These are phyloP conservation scores for Xerocomus brunneocitrinus DNA, from an alignment of 768 basidiomycete species.

Conservation along the genomic window DNA sequence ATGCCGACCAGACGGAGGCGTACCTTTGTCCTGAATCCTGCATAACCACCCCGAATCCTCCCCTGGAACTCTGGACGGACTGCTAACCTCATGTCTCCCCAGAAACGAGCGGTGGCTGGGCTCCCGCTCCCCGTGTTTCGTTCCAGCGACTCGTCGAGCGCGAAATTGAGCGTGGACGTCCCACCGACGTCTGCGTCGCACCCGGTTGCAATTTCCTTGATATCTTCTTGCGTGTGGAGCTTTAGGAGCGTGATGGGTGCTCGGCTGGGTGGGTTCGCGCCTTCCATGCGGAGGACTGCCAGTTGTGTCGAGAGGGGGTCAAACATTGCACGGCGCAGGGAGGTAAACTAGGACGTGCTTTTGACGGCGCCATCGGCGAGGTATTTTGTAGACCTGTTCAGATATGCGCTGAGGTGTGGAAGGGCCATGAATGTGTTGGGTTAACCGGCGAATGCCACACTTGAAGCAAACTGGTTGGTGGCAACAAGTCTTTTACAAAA, in stretches of 20 bases:
- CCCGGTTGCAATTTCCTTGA: conserved; percentile 67
- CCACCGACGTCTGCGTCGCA: conserved; percentile 90
- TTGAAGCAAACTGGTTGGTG: neutral
- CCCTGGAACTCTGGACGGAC: conserved; percentile 66
- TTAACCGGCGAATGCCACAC: no score
- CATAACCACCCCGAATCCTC: conserved; percentile 79
- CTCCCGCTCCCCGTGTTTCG: conserved; percentile 43
- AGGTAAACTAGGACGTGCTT: conserved; percentile 30
- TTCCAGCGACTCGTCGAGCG: conserved; percentile 52
- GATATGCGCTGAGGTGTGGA: conserved; percentile 27
- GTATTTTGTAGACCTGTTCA: conserved; percentile 37
- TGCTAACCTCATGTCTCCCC: conserved; percentile 70
- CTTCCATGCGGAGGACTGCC: conserved; percentile 71
- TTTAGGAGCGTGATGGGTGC: conserved; percentile 61
- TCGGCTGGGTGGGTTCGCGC: conserved; percentile 59
- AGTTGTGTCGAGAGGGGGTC: conserved; percentile 7
- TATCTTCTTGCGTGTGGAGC: conserved; percentile 55
- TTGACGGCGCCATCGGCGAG: conserved; percentile 39
- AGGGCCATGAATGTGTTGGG: conserved; percentile 20
- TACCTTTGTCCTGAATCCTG: conserved; percentile 86
- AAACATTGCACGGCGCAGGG: conserved; percentile 2
- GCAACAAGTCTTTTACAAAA: neutral
- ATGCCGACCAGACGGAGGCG: conserved; percentile 4
- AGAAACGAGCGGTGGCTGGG: conserved; percentile 62
- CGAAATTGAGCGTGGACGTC: conserved; percentile 71